Percentiles rank a stretch among this genome's conserved stretches.
phyloP scores from a whole-genome alignment of 257 asterid genomes.

The Solanum infundibuliforme region DNA sequence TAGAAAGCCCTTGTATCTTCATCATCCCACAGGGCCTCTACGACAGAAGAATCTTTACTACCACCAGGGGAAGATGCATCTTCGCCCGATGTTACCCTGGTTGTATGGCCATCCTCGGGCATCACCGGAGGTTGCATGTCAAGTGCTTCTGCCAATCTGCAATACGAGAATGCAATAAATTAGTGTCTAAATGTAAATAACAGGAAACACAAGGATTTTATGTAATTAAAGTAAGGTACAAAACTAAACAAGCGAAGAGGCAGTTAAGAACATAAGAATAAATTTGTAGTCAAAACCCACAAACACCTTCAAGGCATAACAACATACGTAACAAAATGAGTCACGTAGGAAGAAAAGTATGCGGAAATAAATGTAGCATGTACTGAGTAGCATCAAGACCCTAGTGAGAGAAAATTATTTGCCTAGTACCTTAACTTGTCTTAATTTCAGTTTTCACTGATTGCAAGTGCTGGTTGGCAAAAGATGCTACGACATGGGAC shows the following conservation, averaged over 20 bases:
- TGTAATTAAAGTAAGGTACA: conserved; percentile 1
- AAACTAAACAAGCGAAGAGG: not conserved
- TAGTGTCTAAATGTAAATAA: not conserved
- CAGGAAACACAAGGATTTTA: conserved; percentile 1
- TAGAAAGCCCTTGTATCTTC: conserved; percentile 97
- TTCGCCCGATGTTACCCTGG: conserved; percentile 90
- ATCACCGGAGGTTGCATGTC: conserved; percentile 94
- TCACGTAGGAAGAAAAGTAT: not conserved
- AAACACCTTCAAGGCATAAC: not conserved
- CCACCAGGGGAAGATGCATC: conserved; percentile 61
- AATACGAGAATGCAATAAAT: conserved; percentile 1
- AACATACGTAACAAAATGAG: not conserved
- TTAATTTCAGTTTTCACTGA: not conserved
- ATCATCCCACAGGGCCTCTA: conserved; percentile 95
- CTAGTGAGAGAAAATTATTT: not conserved
- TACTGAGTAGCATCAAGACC: not conserved
- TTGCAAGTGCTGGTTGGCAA: not conserved
- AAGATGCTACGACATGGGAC: not conserved
- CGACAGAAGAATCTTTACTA: conserved; percentile 66
- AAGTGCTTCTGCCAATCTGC: conserved; percentile 92
- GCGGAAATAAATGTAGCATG: not conserved
- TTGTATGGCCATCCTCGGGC: conserved; percentile 99
- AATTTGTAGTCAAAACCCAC: not conserved
- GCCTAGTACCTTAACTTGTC: not conserved
- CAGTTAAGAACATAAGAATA: not conserved